Evolutionary conservation across 768 basidiomycete species (phyloP).

Genomic region (Strobilomyces confusus): DNA sequence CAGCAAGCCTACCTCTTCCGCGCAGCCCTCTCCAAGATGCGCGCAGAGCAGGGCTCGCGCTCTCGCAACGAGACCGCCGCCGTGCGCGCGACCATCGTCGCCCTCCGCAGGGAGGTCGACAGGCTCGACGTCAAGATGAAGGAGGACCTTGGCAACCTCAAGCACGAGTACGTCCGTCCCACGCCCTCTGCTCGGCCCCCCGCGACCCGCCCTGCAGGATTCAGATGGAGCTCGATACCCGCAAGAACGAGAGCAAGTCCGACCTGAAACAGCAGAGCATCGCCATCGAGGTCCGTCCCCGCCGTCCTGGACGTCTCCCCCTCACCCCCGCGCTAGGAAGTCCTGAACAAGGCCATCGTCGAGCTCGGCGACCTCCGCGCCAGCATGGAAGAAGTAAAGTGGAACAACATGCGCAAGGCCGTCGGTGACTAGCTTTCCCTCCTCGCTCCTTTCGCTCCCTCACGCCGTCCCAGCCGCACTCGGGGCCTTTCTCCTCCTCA

Average conservation of each 20-base stretch:
- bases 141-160: constrained; percentile 82
- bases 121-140: constrained; percentile 85
- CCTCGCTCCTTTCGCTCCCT: neutral
- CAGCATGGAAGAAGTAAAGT: constrained; percentile 79
- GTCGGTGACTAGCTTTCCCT: constrained; percentile 50
- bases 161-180: constrained; percentile 74
- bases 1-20: constrained; percentile 96
- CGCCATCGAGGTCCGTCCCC: constrained; percentile 62
- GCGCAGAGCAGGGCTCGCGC: constrained; percentile 78
- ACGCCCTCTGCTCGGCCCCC: neutral
- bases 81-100: constrained; percentile 72
- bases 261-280: constrained; percentile 86
- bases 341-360: constrained; percentile 72
- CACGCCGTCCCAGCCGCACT: constrained; percentile 48
- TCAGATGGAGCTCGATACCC: constrained; percentile 93
- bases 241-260: constrained; percentile 85
- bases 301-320: neutral
- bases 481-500: constrained; percentile 61
- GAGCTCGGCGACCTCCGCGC: constrained; percentile 75
- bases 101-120: constrained; percentile 84
- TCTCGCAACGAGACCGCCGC: constrained; percentile 81
- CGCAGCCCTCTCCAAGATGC: constrained; percentile 87
- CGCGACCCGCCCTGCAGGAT: constrained; percentile 49
- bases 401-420: constrained; percentile 84
- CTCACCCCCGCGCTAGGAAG: constrained; percentile 44